Percentiles rank a stretch among this genome's conserved stretches.
Evolutionary conservation across 1,284 basidiomycete species (phyloP).

Genomic region (Cutaneotrichosporon sp.): DNA sequence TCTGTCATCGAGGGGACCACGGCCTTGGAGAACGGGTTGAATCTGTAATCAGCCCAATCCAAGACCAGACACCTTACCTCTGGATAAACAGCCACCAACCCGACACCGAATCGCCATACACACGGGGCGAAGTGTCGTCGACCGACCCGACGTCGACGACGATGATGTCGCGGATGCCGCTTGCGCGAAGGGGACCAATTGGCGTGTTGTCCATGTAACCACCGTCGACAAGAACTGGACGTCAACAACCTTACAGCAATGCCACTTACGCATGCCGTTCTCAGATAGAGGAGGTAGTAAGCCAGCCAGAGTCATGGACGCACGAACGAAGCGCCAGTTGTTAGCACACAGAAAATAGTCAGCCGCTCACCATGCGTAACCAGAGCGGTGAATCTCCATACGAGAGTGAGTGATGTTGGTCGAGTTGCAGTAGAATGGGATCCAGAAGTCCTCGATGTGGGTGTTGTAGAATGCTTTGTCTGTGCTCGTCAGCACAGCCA

Average conservation of each 20-base stretch:
- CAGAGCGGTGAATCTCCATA: slow-evolving; percentile 96
- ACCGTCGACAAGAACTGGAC: slow-evolving; percentile 79
- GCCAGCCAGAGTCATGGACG: slow-evolving; percentile 96
- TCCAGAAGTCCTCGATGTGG: slow-evolving; percentile 98
- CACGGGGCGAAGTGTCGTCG: slow-evolving; percentile 91
- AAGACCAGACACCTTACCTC: slow-evolving; percentile 58
- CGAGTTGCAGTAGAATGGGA: slow-evolving; percentile 97
- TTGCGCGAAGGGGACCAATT: slow-evolving; percentile 86
- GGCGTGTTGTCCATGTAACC: slow-evolving; percentile 91
- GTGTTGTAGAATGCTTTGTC: slow-evolving; percentile 74
- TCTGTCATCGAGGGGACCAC: slow-evolving; percentile 92
- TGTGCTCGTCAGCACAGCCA: slow-evolving; percentile 31
- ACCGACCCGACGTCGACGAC: slow-evolving; percentile 93
- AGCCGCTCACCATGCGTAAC: slow-evolving; percentile 77
- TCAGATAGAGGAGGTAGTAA: slow-evolving; percentile 92
- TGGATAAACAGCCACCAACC: slow-evolving; percentile 96
- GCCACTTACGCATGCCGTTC: slow-evolving; percentile 68
- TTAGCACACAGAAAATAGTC: slow-evolving; percentile 22
- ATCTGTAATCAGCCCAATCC: slow-evolving; percentile 35
- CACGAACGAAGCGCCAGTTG: slow-evolving; percentile 63
- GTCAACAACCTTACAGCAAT: slow-evolving; percentile 22
- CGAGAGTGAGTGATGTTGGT: slow-evolving; percentile 97
- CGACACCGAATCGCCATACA: slow-evolving; percentile 92
- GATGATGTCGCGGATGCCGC: slow-evolving; percentile 90
- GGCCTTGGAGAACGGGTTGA: slow-evolving; percentile 78